Base-by-base conservation (phyloP, 306 rosid species). In the Ormosia emarginata region DNA sequence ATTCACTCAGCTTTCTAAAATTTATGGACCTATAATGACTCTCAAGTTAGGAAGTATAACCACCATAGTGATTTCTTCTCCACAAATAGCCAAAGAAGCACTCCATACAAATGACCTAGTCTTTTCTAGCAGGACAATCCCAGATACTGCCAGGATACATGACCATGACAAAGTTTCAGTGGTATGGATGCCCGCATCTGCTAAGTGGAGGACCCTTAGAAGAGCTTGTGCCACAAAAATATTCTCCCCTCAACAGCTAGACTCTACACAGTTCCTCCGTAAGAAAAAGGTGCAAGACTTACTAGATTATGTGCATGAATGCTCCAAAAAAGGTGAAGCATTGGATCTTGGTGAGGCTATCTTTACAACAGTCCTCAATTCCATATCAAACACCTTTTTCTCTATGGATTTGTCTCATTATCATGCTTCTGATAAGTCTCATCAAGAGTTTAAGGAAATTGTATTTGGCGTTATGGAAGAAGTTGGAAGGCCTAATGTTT, bases 11-110 rank as follows among this genome's bases (percentile, higher is more conserved):
- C 85, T 82, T 61, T 75, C 85, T 2, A 47, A 82, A 36, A 49
- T 3, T 0, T 55, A 79, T 11, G 92, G 85, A 43, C 85, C 85
- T 6, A 14, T 82, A 5, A 67, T 82, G 63, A 56, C 63, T 37
- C 81, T 82, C 11, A 75, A 75, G 74, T 43, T 82, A 3, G 85
- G 81, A 2, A 82, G 10, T 56, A 75, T 10, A 76, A 82, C 81
- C 12, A 67, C 81, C 72, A 57, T 82, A 46, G 81, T 74, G 1
- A 82, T 75, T 30, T 82, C 81, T 10, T 82, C 85, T 58, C 63
- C 61, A 24, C 46, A 58, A 6, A 7, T 74, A 29, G 85, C 85
- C 63, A 57, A 57, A 75, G 66, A 68, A 67, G 67, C 40, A 56
- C 12, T 67, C 8, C 57, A 24, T 2, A 79, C 12, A 67, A 5